Base-by-base conservation (phyloP, 305 asterid genomes). In the Galium porrigens region DNA sequence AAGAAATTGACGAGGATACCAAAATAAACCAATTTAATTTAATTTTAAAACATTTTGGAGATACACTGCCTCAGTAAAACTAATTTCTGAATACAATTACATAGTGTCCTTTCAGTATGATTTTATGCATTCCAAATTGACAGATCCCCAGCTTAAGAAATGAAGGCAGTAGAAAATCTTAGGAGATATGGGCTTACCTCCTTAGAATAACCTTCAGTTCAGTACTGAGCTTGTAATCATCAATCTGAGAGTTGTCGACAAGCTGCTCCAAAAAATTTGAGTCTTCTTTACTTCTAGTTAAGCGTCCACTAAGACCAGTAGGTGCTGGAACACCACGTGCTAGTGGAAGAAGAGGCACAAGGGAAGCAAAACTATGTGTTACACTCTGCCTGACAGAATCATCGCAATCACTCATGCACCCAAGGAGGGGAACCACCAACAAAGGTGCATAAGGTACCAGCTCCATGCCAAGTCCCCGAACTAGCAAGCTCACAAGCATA, bases 351-450 rank as follows among this genome's bases (percentile, higher is more conserved):
- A 87, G 89, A 66, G 99, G 99, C 68, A 92, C 97, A 73, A 92
- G 85, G 48, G 95, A 88, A 15, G 99, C 99, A 81, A 92, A 92
- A 81, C 97, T 87, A 70, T 84, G 97, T 39, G 99, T 89, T 39
- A 92, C 99, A 81, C 97, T 89, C 84, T 92, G 97, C 80, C 99
- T 84, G 75, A 92, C 97, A 67, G 99, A 87, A 74, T 75, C 84
- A 77, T 92, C 95, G 63, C 83, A 83, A 77, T 92, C 99, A 68
- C 96, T 82, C 99, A 92, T 92, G 77, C 99, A 92, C 78, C 94
- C 81, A 78, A 92, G 74, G 68, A 92, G 94, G 58, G 99, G 97
- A 76, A 92, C 99, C 59, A 92, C 95, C 77, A 92, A 81, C 67
- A 92, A 78, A 74, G 99, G 97, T 73, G 99, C 86, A 77, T 89